Evolutionary conservation across 495 filamentous ascomycete species (phyloP).

Genomic region (Aspergillus sparsus): DNA sequence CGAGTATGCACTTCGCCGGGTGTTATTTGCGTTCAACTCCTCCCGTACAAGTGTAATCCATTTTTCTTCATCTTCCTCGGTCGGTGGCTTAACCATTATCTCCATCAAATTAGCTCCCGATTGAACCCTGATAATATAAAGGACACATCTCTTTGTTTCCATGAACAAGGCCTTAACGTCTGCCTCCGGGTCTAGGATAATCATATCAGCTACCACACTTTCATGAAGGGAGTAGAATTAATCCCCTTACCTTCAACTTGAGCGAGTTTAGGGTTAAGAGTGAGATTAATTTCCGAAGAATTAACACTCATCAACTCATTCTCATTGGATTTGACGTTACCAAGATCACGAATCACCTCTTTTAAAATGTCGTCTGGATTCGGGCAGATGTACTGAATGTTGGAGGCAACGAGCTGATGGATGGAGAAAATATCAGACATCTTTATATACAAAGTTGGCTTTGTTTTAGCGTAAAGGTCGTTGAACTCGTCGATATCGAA

Average conservation of each 20-base stretch:
- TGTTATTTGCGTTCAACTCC: conserved; percentile 69
- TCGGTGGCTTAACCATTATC: conserved; percentile 89
- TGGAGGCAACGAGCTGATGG: conserved; percentile 80
- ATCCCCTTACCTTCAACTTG: conserved; percentile 68
- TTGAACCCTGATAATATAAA: conserved; percentile 98
- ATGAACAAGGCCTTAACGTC: conserved; percentile 91
- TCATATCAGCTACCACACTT: conserved; percentile 16
- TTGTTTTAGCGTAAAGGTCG: conserved; percentile 91
- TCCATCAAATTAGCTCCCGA: conserved; percentile 89
- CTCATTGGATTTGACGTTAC: conserved; percentile 93
- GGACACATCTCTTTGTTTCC: conserved; percentile 94
- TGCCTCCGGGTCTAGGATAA: conserved; percentile 72
- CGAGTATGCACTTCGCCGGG: conserved; percentile 81
- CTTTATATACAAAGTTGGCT: conserved; percentile 97
- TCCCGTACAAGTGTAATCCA: conserved; percentile 85
- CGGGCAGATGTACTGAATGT: conserved; percentile 74
- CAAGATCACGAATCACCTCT: conserved; percentile 89
- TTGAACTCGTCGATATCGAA: conserved; percentile 99
- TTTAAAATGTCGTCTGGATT: conserved; percentile 83
- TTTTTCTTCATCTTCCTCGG: conserved; percentile 80
- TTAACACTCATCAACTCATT: conserved; percentile 85
- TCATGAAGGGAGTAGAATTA: neutral
- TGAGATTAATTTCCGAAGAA: conserved; percentile 87
- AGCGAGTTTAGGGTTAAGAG: conserved; percentile 87
- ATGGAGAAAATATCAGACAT: conserved; percentile 97